These are phyloP conservation scores for Rhodofomes roseus DNA, from an alignment of 1,284 basidiomycete species.

Conservation along the genomic window DNA sequence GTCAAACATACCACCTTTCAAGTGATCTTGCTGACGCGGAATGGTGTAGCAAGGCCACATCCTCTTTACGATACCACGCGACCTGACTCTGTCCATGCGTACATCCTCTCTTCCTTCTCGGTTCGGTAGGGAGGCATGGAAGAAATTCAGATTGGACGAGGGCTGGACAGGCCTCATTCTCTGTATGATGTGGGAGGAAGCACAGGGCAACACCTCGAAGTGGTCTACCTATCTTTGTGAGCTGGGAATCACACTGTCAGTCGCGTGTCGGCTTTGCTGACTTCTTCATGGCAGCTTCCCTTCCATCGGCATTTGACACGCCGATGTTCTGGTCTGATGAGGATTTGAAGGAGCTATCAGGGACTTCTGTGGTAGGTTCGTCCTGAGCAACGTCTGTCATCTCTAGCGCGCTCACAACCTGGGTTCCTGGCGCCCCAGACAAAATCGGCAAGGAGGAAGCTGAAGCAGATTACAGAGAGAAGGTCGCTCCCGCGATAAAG, in stretches of 20 bases:
- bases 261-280: conserved; percentile 11
- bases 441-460: conserved; percentile 88
- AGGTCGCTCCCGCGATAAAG: conserved; percentile 62
- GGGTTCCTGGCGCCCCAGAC: conserved; percentile 39
- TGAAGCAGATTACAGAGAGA: conserved; percentile 69
- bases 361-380: conserved; percentile 84
- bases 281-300: conserved; percentile 37
- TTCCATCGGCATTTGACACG: conserved; percentile 80
- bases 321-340: conserved; percentile 92
- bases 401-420: neutral
- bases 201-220: conserved; percentile 49
- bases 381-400: conserved; percentile 19
- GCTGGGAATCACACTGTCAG: conserved; percentile 12
- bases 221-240: conserved; percentile 73
- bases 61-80: conserved; percentile 83
- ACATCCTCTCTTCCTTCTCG: conserved; percentile 65
- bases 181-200: conserved; percentile 93
- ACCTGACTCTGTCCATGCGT: conserved; percentile 74
- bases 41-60: conserved; percentile 58
- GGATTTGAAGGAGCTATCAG: conserved; percentile 76
- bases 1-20: neutral
- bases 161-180: conserved; percentile 91
- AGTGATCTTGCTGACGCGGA: neutral
- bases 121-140: conserved; percentile 65
- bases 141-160: conserved; percentile 47